phyloP scores from a whole-genome alignment of 176 grass and related monocot species.

The Panicum miliaceum region DNA sequence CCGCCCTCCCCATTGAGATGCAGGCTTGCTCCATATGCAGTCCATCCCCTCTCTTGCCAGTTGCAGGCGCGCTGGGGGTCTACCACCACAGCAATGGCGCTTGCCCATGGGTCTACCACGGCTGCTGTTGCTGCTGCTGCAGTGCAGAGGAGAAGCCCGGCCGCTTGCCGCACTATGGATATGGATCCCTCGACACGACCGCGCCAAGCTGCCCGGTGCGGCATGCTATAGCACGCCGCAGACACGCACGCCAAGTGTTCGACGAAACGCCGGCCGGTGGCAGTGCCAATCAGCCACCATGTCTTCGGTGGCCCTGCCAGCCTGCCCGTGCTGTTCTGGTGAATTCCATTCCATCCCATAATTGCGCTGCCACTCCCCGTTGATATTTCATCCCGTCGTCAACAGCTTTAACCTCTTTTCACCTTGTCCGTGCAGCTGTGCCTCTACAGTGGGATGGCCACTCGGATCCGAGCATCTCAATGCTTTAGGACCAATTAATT shows the following conservation, averaged over 20 bases:
- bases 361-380: neutral
- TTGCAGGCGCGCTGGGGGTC: neutral
- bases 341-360: neutral
- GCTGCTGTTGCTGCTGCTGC: neutral
- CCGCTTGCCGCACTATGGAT: neutral
- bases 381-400: neutral
- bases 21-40: too few species aligned
- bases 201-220: neutral
- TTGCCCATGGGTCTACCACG: neutral
- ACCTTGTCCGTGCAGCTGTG: slow-evolving; percentile 24
- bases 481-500: slow-evolving; percentile 3
- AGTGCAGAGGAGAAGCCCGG: neutral
- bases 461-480: slow-evolving; percentile 30
- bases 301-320: neutral
- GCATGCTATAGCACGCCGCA: neutral
- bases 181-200: neutral
- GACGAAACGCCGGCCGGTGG: slow-evolving; percentile 24
- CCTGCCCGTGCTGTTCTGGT: neutral
- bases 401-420: slow-evolving; percentile 1
- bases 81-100: neutral
- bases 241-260: slow-evolving; percentile 18
- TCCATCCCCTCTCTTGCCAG: neutral
- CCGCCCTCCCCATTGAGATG: too few species aligned
- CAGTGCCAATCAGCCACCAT: neutral
- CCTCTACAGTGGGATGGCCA: neutral